Base-by-base conservation (phyloP, 2,329 filamentous ascomycete species). In the Xylaria sp. region DNA sequence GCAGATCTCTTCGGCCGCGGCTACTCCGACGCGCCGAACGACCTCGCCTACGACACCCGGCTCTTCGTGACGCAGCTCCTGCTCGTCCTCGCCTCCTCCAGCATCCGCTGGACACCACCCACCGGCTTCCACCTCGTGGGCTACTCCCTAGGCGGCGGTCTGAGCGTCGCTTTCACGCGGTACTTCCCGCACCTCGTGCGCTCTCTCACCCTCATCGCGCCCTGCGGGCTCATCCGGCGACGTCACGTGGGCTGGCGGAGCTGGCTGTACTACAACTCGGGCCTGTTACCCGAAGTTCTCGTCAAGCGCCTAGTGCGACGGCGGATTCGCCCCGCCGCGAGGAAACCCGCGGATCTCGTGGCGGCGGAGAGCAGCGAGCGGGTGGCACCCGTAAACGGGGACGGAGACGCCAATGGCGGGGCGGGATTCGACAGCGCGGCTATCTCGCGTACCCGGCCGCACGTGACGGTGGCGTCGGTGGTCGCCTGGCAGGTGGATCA, bases 101-200 rank as follows among this genome's bases (percentile, higher is more conserved):
- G 81, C 0, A 76, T 91, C 2, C 66, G 84, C 0, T 92, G 90
- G 90, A 81, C 80, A 3, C 28, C 48, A 0, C 56, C 56, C 78
- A 81, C 37, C 81, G 83, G 84, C 62, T 95, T 96, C 79, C 88
- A 89, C 69, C 81, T 97, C 6, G 81, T 94, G 3, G 94, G 93
- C 1, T 97, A 96, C 79, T 94, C 91, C 0, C 84, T 97, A 0
- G 93, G 94, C 55, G 94, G 93, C 44, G 92, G 91, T 15, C 87
- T 97, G 50, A 86, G 88, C 0, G 89, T 89, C 10, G 85, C 89
- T 23, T 95, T 96, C 76, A 87, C 92, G 1, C 85, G 87, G 0
- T 89, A 89, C 76, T 92, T 93, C 75, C 88, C 92, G 0, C 80
- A 87, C 46, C 82, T 92, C 50, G 81, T 95, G 13, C 84, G 85